Evolutionary conservation across 345 rosid species (phyloP).

Genomic region (Linum lewisii): DNA sequence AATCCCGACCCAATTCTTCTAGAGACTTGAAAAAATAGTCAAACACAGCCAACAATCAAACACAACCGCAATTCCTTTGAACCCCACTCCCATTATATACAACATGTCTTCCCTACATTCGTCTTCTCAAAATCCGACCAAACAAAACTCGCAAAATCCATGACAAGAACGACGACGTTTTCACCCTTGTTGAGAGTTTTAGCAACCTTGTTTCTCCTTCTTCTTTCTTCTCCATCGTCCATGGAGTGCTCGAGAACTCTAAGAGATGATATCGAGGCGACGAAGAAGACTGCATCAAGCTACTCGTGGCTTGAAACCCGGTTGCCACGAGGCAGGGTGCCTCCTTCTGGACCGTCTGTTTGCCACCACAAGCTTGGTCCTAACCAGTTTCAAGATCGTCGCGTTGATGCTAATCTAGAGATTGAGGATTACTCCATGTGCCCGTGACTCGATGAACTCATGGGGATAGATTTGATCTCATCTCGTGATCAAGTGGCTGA

Average conservation of each 20-base stretch:
- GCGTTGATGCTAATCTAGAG: constrained; percentile 1
- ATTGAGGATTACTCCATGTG: background rate
- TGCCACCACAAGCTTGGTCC: constrained; percentile 38
- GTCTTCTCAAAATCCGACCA: background rate
- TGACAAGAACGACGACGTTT: background rate
- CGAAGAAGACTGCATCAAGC: background rate
- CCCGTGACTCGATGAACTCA: too few species aligned
- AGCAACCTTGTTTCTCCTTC: background rate
- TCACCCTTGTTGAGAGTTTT: background rate
- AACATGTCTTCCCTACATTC: background rate
- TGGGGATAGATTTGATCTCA: too few species aligned
- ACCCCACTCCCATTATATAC: background rate
- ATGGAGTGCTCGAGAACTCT: constrained; percentile 9
- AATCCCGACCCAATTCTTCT: too few species aligned
- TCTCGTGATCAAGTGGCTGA: too few species aligned
- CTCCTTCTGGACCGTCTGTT: constrained; percentile 52
- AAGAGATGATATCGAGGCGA: background rate
- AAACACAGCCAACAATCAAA: constrained; percentile 12
- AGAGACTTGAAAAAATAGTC: background rate
- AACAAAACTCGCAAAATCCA: background rate
- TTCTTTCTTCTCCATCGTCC: background rate
- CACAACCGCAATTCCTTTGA: constrained; percentile 16
- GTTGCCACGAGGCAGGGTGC: constrained; percentile 48
- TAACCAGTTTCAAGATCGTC: constrained; percentile 8
- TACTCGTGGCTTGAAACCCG: constrained; percentile 15